These are phyloP conservation scores for Ascoidea rubescens DNA, from an alignment of 805 yeast genomes.

Conservation along the genomic window DNA sequence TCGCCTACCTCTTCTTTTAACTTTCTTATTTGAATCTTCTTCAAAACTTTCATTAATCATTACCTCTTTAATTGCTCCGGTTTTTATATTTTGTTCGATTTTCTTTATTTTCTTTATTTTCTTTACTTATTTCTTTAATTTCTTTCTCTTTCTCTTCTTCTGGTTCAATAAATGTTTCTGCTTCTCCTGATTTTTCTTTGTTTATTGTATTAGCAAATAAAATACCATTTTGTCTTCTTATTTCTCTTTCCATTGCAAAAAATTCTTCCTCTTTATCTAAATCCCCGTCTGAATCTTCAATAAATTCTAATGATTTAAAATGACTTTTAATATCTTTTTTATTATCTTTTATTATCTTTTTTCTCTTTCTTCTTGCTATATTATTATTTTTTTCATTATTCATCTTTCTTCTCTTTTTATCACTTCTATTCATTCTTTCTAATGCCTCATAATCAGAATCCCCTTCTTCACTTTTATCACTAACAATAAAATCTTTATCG, in stretches of 20 bases:
- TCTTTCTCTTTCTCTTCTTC: too few relatives aligned
- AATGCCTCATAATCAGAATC: neutral
- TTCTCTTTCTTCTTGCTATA: neutral
- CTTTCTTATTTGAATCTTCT: too few relatives aligned
- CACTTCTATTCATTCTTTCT: neutral
- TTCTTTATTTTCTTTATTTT: too few relatives aligned
- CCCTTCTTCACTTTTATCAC: neutral
- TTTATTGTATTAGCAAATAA: too few relatives aligned
- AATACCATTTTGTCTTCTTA: too few relatives aligned
- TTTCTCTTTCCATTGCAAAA: neutral
- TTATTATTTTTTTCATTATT: too few relatives aligned
- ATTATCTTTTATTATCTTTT: neutral
- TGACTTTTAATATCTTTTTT: neutral
- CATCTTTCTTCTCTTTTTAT: neutral
- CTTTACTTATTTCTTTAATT: too few relatives aligned
- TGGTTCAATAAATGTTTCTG: too few relatives aligned
- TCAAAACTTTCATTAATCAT: too few relatives aligned
- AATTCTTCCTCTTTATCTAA: neutral
- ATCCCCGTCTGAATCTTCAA: neutral
- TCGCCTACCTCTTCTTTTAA: neutral
- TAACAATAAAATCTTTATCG: neutral
- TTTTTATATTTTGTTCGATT: too few relatives aligned
- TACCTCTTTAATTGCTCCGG: too few relatives aligned
- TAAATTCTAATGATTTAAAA: neutral
- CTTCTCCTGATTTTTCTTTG: too few relatives aligned